These are phyloP conservation scores for Coniochaeta sp. DNA, from an alignment of 2,329 filamentous ascomycete species.

Conservation along the genomic window DNA sequence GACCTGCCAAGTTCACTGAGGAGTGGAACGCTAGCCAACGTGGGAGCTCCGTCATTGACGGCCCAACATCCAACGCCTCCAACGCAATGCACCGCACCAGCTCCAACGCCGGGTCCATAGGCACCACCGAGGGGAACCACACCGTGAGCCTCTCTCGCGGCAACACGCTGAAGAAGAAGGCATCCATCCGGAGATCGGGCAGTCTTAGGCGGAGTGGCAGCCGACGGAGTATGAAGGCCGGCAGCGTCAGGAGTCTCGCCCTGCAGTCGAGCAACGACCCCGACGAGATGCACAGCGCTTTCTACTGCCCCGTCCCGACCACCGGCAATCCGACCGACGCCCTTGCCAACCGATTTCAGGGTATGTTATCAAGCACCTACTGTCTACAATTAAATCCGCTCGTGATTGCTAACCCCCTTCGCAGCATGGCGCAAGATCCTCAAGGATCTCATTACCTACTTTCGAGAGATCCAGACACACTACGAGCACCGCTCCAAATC, in stretches of 20 bases:
- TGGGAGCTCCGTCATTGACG: conserved; percentile 57
- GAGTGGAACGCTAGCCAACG: conserved; percentile 65
- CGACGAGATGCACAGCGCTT: conserved; percentile 72
- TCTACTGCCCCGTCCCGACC: conserved; percentile 84
- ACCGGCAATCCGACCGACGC: conserved; percentile 81
- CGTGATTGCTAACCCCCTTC: conserved; percentile 1
- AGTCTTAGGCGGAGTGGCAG: conserved; percentile 77
- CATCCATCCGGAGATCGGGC: conserved; percentile 63
- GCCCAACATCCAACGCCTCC: conserved; percentile 16
- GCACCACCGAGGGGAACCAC: conserved; percentile 34
- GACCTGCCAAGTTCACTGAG: conserved; percentile 55
- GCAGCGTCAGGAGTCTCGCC: conserved; percentile 76
- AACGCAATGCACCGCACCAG: conserved; percentile 51
- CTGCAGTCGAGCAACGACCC: conserved; percentile 62
- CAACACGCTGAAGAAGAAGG: conserved; percentile 85
- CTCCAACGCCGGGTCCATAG: conserved; percentile 48
- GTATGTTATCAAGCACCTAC: conserved; percentile 37
- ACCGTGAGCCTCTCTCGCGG: conserved; percentile 34
- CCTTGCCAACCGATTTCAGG: conserved; percentile 81
- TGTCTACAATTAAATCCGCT: background rate
- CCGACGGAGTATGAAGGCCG: conserved; percentile 73
- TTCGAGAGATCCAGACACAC: conserved; percentile 81
- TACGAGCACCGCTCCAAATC: conserved; percentile 84
- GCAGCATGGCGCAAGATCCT: conserved; percentile 90
- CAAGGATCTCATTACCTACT: conserved; percentile 90